Evolutionary conservation across 192 early-diverging fungal species (phyloP), one percentile per base, ranked within the genome.

Genomic region (Backusella macrospora): DNA sequence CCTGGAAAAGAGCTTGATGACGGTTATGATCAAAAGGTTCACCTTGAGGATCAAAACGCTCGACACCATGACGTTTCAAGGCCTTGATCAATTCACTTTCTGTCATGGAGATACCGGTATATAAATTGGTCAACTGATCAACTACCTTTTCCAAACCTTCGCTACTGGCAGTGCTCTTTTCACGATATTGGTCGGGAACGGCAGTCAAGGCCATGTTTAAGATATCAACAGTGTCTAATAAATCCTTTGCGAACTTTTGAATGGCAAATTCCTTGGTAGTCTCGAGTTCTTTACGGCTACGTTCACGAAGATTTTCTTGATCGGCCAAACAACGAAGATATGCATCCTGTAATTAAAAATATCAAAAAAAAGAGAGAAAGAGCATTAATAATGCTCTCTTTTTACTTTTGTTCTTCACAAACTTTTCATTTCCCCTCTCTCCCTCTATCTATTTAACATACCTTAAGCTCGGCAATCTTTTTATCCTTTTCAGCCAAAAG

Each of bases 181-280:
- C 47, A 64, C 87, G 82, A 5, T 88, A 79, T 23, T 88, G 87
- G 63, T 90, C 79, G 43, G 97, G 96, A 1, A 99, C 96, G 40
- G 95, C 86, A 68, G 93, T 89, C 39, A 99, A 83, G 6, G 98
- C 97, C 76, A 99, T 85, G 68, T 83, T 84, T 55, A 99, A 86
- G 40, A 98, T 91, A 80, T 99, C 98, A 16, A 92, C 95, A 1
- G 93, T 94, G 40, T 93, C 91, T 8, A 99, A 80, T 39, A 99
- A 83, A 76, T 99, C 97, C 83, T 96, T 98, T 77, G 96, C 97
- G 78, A 99, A 99, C 86, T 97, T 97, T 83, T 95, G 95, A 76
- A 99, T 96, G 1, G 98, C 94, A 84, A 91, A 99, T 9, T 89
- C 82, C 52, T 92, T 88, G 63, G 91, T 88, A 42, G 89, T 86